Evolutionary conservation across 148 eudicot genomes (phyloP), one percentile per base, ranked within the genome.

Genomic region (Hydrangea macrophylla): DNA sequence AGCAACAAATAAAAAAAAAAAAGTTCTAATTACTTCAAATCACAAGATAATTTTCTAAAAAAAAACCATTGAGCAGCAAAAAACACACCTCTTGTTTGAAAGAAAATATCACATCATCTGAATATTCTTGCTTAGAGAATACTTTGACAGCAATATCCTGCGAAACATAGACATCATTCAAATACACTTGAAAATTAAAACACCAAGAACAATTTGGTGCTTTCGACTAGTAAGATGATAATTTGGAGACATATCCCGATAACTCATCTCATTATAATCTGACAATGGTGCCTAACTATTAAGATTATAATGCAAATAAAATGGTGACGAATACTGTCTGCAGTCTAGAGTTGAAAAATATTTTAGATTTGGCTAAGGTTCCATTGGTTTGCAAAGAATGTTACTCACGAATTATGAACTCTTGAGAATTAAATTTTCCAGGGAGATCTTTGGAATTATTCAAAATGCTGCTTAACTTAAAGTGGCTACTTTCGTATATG

Each of bases 71-170:
- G 28, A 50, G 17, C 22, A 48, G 63, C 30, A 58, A 72, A 71
- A 63, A 37, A 69, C 55, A 23, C 54, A 93, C 97, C 96, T 93
- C 98, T 78, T 90, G 88, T 79, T 87, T 85, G 80, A 93, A 93
- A 61, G 95, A 79, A 73, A 70, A 44, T 75, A 93, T 77, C 24
- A 90, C 83, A 63, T 93, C 96, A 62, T 93, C 95, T 2, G 98
- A 83, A 81, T 91, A 94, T 75, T 91, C 99, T 68, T 77, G 93
- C 84, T 76, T 89, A 42, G 96, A 85, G 74, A 90, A 94, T 64
- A 91, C 88, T 78, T 94, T 90, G 77, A 90, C 83, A 39, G 99
- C 97, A 69, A 91, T 91, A 83, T 94, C 99, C 99, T 94, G 93
- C 74, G 86, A 22, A 75, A 81, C 64, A 73, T 61, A 58, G 55